phyloP scores from a whole-genome alignment of 108 stramenopile genomes.

The Cyclotella atomus region DNA sequence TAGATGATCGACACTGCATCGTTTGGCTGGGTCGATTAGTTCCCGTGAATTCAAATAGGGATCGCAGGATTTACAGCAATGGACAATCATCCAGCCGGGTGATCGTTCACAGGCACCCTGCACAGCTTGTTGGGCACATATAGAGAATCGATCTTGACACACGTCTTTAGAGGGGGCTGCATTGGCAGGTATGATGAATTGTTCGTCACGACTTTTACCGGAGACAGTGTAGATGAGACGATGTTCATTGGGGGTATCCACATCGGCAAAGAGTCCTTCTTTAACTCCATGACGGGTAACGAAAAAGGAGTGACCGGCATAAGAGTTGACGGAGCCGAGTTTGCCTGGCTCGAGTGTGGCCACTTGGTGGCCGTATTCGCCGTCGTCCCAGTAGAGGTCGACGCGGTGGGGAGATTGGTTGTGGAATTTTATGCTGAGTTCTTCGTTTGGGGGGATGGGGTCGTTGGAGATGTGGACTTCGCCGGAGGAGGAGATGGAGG shows the following conservation, averaged over 20 bases:
- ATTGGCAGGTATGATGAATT: conserved; percentile 49
- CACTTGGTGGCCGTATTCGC: background rate
- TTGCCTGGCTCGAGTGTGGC: conserved; percentile 38
- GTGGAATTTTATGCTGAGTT: too few species aligned
- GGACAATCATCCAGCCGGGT: conserved; percentile 74
- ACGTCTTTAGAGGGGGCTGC: conserved; percentile 50
- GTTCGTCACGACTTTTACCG: conserved; percentile 35
- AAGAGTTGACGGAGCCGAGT: conserved; percentile 32
- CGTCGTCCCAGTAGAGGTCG: background rate
- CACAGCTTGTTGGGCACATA: conserved; percentile 42
- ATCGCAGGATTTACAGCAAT: conserved; percentile 68
- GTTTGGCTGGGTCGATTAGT: conserved; percentile 55
- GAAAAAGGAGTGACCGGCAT: conserved; percentile 55
- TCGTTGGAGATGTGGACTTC: too few species aligned
- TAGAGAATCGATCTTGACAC: conserved; percentile 60
- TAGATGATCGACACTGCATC: conserved; percentile 56
- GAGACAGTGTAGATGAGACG: conserved; percentile 30
- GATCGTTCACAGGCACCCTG: conserved; percentile 43
- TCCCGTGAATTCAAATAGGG: conserved; percentile 50
- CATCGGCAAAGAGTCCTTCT: conserved; percentile 56
- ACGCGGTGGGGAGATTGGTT: too few species aligned
- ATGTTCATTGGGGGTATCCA: conserved; percentile 30
- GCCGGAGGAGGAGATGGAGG: too few species aligned
- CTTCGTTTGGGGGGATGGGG: too few species aligned
- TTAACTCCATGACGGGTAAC: conserved; percentile 70